These are phyloP conservation scores for Psilocybe cyanescens DNA, from an alignment of 768 basidiomycete genomes.

Conservation along the genomic window DNA sequence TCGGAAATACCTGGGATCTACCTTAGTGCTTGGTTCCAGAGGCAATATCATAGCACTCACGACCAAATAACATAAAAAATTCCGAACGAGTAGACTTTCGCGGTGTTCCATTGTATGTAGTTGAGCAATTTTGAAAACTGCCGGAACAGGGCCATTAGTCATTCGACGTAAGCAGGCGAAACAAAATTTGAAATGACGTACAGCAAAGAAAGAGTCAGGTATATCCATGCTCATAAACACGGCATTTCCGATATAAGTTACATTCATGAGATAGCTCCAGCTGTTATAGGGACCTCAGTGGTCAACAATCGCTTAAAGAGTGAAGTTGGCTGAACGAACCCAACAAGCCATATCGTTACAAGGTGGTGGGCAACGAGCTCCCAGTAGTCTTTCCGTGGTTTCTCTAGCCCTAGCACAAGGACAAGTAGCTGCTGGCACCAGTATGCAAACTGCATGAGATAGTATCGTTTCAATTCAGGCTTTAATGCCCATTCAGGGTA, in stretches of 20 bases:
- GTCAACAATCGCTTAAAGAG: background rate
- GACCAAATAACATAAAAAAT: slow-evolving; percentile 79
- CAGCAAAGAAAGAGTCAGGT: slow-evolving; percentile 87
- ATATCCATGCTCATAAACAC: slow-evolving; percentile 98
- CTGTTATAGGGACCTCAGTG: slow-evolving; percentile 37
- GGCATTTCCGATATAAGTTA: slow-evolving; percentile 89
- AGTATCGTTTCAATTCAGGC: slow-evolving; percentile 86
- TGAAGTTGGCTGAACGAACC: slow-evolving; percentile 45
- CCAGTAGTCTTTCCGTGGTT: slow-evolving; percentile 88
- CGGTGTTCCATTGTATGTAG: slow-evolving; percentile 72
- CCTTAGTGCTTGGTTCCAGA: background rate
- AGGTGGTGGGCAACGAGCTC: slow-evolving; percentile 92
- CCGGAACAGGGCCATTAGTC: background rate
- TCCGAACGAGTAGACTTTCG: slow-evolving; percentile 66
- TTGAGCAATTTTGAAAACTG: slow-evolving; percentile 90
- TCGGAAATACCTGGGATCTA: slow-evolving; percentile 77
- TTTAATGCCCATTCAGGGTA: slow-evolving; percentile 95
- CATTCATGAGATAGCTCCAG: slow-evolving; percentile 82
- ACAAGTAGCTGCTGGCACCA: slow-evolving; percentile 95
- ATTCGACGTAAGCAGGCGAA: background rate
- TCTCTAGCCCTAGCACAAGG: slow-evolving; percentile 84
- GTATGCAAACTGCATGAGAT: slow-evolving; percentile 91
- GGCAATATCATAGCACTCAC: slow-evolving; percentile 47
- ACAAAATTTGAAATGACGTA: slow-evolving; percentile 37
- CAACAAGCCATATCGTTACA: slow-evolving; percentile 93